Percentiles rank a stretch among this genome's conserved stretches.
phyloP scores from a whole-genome alignment of 2,329 filamentous ascomycete species.

The Cercospora janseana region DNA sequence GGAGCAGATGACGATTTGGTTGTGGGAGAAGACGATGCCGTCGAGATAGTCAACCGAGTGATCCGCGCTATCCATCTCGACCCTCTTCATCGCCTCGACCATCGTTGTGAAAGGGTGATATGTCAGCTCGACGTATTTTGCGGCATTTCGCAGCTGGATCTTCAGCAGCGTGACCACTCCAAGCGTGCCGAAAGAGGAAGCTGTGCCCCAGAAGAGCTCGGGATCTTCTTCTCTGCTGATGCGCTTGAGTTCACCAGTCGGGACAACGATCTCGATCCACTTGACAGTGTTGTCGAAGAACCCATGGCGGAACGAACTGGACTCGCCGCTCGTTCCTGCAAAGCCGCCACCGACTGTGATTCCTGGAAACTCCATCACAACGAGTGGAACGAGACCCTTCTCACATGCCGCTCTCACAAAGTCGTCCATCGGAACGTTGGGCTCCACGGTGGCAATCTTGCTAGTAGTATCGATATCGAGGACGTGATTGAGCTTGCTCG shows the following conservation, averaged over 20 bases:
- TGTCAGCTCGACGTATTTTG: conserved; percentile 50
- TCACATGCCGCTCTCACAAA: conserved; percentile 58
- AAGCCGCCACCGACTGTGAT: conserved; percentile 67
- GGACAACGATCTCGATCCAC: conserved; percentile 63
- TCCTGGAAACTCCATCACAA: conserved; percentile 70
- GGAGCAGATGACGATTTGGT: conserved; percentile 45
- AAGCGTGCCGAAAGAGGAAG: conserved; percentile 64
- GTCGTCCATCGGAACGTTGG: conserved; percentile 67
- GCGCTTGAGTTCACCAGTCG: conserved; percentile 51
- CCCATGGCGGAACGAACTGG: conserved; percentile 63
- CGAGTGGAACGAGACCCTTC: conserved; percentile 58
- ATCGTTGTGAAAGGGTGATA: conserved; percentile 46
- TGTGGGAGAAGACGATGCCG: conserved; percentile 49
- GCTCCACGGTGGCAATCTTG: conserved; percentile 58
- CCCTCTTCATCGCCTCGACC: conserved; percentile 43
- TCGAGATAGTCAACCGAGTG: conserved; percentile 63
- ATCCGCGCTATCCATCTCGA: conserved; percentile 41
- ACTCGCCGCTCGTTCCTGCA: conserved; percentile 65
- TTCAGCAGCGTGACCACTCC: conserved; percentile 62
- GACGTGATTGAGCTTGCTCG: conserved; percentile 50
- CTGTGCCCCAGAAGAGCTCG: conserved; percentile 64
- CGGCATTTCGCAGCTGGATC: conserved; percentile 48
- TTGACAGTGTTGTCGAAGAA: conserved; percentile 65
- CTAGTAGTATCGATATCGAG: conserved; percentile 44
- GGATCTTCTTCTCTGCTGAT: conserved; percentile 49